A percentile compares a stretch with the other conserved stretches of the same genome.
Evolutionary conservation across 768 basidiomycete genomes (phyloP).

Genomic region (Trametes cinnabarina): DNA sequence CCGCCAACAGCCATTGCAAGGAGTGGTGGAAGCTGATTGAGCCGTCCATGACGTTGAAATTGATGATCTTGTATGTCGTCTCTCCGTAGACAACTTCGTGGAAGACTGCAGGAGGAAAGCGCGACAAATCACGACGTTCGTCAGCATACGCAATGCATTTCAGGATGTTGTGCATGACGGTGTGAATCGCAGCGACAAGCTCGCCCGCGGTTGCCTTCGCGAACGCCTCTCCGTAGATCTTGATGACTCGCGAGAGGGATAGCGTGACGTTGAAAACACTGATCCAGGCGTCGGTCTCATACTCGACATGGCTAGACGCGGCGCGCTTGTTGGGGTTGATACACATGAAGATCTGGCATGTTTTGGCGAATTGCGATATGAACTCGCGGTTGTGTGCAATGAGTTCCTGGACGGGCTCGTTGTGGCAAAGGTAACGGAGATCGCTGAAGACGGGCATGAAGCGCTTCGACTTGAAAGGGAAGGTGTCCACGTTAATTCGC

Average conservation of each 20-base stretch:
- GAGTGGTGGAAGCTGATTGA: conserved; percentile 95
- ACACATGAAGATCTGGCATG: conserved; percentile 89
- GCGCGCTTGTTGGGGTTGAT: conserved; percentile 89
- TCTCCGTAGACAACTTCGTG: conserved; percentile 69
- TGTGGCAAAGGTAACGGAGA: conserved; percentile 81
- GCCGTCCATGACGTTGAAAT: conserved; percentile 76
- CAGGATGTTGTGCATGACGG: conserved; percentile 69
- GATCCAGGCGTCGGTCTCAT: conserved; percentile 96
- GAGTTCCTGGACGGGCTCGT: conserved; percentile 72
- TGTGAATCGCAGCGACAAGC: conserved; percentile 63
- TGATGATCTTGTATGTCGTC: conserved; percentile 55
- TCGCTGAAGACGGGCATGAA: conserved; percentile 96
- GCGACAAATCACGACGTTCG: conserved; percentile 63
- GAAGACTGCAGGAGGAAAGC: conserved; percentile 60
- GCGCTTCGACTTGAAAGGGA: conserved; percentile 90
- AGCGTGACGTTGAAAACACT: conserved; percentile 94
- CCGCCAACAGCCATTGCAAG: conserved; percentile 85
- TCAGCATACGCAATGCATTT: conserved; percentile 67
- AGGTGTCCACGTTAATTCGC: conserved; percentile 74
- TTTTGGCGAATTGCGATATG: conserved; percentile 68
- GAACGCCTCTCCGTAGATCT: conserved; percentile 86
- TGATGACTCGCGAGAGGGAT: conserved; percentile 84
- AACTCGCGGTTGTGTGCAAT: conserved; percentile 68
- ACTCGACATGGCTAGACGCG: conserved; percentile 83
- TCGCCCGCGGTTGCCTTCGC: conserved; percentile 53